Conservation (phyloP, 768 basidiomycete genomes). For the Termitomyces titanicus region DNA sequence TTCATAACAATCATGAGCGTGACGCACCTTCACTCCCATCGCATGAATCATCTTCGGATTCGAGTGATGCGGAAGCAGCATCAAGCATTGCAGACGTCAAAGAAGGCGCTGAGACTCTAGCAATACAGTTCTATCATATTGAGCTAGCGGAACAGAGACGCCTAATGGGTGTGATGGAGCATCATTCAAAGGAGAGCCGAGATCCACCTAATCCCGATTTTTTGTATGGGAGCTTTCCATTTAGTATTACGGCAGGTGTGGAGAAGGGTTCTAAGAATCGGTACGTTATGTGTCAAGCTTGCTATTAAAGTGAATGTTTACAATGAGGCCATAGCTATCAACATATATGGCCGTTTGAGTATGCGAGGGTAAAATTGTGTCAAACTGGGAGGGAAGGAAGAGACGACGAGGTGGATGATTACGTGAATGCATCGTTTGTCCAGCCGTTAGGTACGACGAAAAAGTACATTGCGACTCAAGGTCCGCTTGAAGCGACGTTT, state of each 20-base stretch:
- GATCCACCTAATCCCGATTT: constrained; percentile 9
- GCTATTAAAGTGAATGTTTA: neutral
- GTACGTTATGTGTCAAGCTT: constrained; percentile 34
- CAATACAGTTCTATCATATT: constrained; percentile 91
- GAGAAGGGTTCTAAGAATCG: constrained; percentile 95
- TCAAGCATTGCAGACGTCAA: constrained; percentile 41
- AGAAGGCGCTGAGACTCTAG: constrained; percentile 74
- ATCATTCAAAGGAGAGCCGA: constrained; percentile 68
- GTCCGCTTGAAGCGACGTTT: constrained; percentile 86
- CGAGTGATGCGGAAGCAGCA: constrained; percentile 24
- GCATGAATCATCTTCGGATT: constrained; percentile 22
- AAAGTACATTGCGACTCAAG: constrained; percentile 94
- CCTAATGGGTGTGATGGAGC: constrained; percentile 87
- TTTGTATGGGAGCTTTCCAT: constrained; percentile 54
- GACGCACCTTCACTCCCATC: constrained; percentile 37
- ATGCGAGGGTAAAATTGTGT: constrained; percentile 80
- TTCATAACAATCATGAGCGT: neutral
- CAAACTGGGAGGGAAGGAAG: constrained; percentile 17
- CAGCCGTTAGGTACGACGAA: constrained; percentile 79
- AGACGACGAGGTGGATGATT: constrained; percentile 54
- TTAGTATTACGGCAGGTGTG: constrained; percentile 91
- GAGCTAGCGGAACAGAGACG: constrained; percentile 89
- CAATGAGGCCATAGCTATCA: constrained; percentile 58
- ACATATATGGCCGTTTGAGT: constrained; percentile 97
- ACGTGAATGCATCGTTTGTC: constrained; percentile 93